Percentiles rank a stretch among this genome's conserved stretches.
These are phyloP conservation scores for Diaporthe caulivora DNA, from an alignment of 2,329 filamentous ascomycete species.

Conservation along the genomic window DNA sequence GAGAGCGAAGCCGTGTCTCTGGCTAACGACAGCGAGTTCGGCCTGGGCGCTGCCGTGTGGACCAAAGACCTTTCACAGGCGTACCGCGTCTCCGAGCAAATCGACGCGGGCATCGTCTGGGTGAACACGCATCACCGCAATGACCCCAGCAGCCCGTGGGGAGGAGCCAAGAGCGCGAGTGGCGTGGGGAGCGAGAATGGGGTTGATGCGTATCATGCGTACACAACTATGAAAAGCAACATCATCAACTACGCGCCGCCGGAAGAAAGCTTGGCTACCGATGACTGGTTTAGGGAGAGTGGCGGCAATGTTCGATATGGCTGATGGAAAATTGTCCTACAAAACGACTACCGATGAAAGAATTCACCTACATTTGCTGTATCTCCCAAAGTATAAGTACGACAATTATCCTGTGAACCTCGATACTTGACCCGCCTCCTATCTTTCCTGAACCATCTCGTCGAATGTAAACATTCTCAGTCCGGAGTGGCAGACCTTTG, in stretches of 20 bases:
- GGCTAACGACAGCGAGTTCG: conserved; percentile 81
- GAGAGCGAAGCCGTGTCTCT: conserved; percentile 78
- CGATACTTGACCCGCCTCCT: too few species aligned
- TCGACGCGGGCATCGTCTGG: conserved; percentile 75
- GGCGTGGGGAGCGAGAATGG: conserved; percentile 82
- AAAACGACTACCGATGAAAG: background rate
- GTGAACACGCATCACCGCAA: conserved; percentile 77
- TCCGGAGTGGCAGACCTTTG: too few species aligned
- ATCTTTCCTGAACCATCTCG: too few species aligned
- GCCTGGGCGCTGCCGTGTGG: conserved; percentile 82
- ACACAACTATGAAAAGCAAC: conserved; percentile 73
- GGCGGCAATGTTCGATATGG: conserved; percentile 71
- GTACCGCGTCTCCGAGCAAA: conserved; percentile 77
- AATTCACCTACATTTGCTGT: too few species aligned
- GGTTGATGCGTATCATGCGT: conserved; percentile 70
- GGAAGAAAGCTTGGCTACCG: conserved; percentile 63
- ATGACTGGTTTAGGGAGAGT: conserved; percentile 78
- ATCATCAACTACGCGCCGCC: conserved; percentile 76
- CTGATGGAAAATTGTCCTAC: conserved; percentile 45
- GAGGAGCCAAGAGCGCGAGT: conserved; percentile 70
- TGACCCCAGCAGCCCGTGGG: conserved; percentile 79
- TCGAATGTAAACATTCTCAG: too few species aligned
- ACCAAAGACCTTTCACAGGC: conserved; percentile 80
- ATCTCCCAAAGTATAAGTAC: too few species aligned
- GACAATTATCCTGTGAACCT: too few species aligned